These are phyloP conservation scores for Talaromyces trachyspermus DNA, from an alignment of 495 filamentous ascomycete genomes.

Conservation along the genomic window DNA sequence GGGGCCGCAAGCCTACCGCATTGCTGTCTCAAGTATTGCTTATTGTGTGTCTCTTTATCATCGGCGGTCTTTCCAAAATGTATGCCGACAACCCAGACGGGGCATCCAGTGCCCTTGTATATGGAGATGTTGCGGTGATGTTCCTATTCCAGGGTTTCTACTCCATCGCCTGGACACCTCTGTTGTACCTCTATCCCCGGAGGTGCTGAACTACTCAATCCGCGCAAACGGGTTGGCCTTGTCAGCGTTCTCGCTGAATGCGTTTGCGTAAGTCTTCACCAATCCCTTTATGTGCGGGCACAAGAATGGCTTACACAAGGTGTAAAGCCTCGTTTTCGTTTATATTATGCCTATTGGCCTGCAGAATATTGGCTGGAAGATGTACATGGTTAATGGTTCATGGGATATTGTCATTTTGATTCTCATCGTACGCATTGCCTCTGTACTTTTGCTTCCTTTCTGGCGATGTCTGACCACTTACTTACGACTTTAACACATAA, in stretches of 20 bases:
- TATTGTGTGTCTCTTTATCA: slow-evolving; percentile 41
- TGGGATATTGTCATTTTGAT: slow-evolving; percentile 18
- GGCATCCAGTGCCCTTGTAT: slow-evolving; percentile 27
- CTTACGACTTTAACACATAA: background rate
- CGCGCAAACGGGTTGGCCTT: slow-evolving; percentile 17
- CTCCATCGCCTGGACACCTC: slow-evolving; percentile 52
- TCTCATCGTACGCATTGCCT: slow-evolving; percentile 14
- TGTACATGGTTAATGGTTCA: slow-evolving; percentile 20
- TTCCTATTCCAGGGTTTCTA: slow-evolving; percentile 53
- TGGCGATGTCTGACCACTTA: background rate
- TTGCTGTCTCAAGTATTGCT: slow-evolving; percentile 28
- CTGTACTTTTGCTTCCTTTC: background rate
- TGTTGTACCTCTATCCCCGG: slow-evolving; percentile 53
- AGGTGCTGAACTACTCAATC: slow-evolving; percentile 33
- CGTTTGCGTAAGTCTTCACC: slow-evolving; percentile 31
- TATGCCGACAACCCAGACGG: slow-evolving; percentile 33
- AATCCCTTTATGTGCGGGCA: background rate
- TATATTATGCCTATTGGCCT: slow-evolving; percentile 47
- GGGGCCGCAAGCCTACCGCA: slow-evolving; percentile 38
- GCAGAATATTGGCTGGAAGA: slow-evolving; percentile 21
- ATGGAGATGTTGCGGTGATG: slow-evolving; percentile 28
- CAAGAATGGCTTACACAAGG: no score
- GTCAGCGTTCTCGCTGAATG: slow-evolving; percentile 29
- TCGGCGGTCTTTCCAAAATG: slow-evolving; percentile 41
- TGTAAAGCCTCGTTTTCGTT: slow-evolving; percentile 29